A percentile compares a stretch with the other conserved stretches of the same genome.
These are phyloP conservation scores for Sporobolomyces phaffii DNA, from an alignment of 768 basidiomycete genomes.

Conservation along the genomic window DNA sequence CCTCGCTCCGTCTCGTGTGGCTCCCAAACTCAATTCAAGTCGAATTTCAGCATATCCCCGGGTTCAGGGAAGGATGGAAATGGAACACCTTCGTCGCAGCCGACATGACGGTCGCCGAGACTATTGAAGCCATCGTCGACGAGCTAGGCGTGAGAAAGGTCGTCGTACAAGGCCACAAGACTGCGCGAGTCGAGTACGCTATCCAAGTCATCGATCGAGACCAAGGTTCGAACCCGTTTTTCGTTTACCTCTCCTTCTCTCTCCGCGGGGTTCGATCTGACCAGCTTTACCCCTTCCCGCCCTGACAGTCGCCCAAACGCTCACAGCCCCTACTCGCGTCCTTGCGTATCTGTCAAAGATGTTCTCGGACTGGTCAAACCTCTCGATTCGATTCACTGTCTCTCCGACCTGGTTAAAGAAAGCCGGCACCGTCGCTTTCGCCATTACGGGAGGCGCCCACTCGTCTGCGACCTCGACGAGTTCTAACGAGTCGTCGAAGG, in stretches of 20 bases:
- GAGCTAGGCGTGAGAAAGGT: slow-evolving; percentile 65
- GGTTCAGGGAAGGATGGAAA: slow-evolving; percentile 66
- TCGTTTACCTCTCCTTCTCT: slow-evolving; percentile 1
- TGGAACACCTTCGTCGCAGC: slow-evolving; percentile 64
- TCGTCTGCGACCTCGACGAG: background rate
- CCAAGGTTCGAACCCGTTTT: slow-evolving; percentile 5
- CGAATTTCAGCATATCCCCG: slow-evolving; percentile 60
- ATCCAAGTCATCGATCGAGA: background rate
- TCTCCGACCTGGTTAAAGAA: slow-evolving; percentile 29
- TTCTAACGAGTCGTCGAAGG: background rate
- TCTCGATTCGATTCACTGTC: slow-evolving; percentile 22
- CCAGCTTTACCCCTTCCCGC: too few species aligned
- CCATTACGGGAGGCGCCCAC: slow-evolving; percentile 4
- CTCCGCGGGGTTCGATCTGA: background rate
- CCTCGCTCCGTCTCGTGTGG: slow-evolving; percentile 65
- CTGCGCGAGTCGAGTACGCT: slow-evolving; percentile 62
- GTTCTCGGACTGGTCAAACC: background rate
- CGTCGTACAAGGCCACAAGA: slow-evolving; percentile 61
- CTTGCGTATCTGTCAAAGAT: background rate
- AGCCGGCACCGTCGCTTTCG: slow-evolving; percentile 29
- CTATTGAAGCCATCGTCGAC: slow-evolving; percentile 54
- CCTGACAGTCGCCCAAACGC: slow-evolving; percentile 24
- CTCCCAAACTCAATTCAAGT: slow-evolving; percentile 59
- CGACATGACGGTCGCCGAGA: slow-evolving; percentile 55
- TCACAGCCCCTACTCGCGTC: slow-evolving; percentile 19